Base-by-base conservation (phyloP, 345 rosid species). In the Citrus sinensis region DNA sequence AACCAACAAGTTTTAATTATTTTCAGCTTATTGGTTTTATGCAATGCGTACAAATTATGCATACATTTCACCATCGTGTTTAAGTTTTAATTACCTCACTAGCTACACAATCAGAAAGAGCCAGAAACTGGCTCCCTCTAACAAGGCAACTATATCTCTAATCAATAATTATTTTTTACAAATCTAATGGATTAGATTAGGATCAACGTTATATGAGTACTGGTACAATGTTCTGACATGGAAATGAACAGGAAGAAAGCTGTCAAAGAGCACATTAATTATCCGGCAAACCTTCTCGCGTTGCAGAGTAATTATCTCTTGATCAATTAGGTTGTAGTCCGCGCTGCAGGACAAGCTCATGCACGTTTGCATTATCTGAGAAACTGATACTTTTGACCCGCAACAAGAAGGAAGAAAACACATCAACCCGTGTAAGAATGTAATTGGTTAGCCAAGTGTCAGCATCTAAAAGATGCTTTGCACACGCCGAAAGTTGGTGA, bases 361-460 rank as follows among this genome's bases (percentile, higher is more conserved):
- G 80, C 82, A 78, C 78, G 80, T 78, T 78, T 65, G 83, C 81
- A 74, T 67, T 76, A 73, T 77, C 74, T 66, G 59, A 74, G 66
- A 63, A 70, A 39, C 24, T 75, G 51, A 46, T 11, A 3, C 51
- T 7, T 7, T 16, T 7, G n/a, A 17, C 22, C 34, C 20, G 11
- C 73, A 49, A 24, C 74, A 9, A 4, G 62, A 54, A 54, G 5
- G 35, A 71, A 51, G 62, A 27, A n/a, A 71, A 63, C 62, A 13
- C 58, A 14, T 37, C 42, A 10, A 61, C 24, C 4, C 2, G 42
- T 13, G 14, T 13, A 10, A 59, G 1, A 54, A 58, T 74, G 10
- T 19, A 11, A 58, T 16, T 42, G 22, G 40, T 9, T 42, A 25
- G 40, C 40, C 54, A 67, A 34, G 82, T 72, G 87, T 49, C 82